Evolutionary conservation across 1,139 yeast genomes (phyloP).

Genomic region (Nakaseomyces kungkrabaensis): DNA sequence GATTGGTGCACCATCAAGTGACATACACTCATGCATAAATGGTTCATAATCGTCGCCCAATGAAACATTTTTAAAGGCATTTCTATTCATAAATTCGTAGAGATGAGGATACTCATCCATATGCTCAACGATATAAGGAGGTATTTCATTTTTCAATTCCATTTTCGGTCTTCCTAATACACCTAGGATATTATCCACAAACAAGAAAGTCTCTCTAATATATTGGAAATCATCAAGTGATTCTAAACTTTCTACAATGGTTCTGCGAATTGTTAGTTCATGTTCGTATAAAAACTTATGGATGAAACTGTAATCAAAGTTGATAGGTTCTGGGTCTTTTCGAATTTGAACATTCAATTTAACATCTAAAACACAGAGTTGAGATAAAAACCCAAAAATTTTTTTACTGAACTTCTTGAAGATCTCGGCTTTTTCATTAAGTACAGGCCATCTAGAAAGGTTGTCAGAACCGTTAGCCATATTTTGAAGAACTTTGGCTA

Average conservation of each 20-base stretch:
- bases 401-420: constrained; percentile 38
- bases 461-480: constrained; percentile 71
- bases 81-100: constrained; percentile 66
- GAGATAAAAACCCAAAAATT: constrained; percentile 40
- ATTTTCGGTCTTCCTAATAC: constrained; percentile 37
- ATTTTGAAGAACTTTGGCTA: constrained; percentile 79
- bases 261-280: constrained; percentile 44
- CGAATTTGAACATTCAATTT: constrained; percentile 12
- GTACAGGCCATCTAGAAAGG: constrained; percentile 51
- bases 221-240: constrained; percentile 19
- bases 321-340: constrained; percentile 9
- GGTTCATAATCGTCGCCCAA: constrained; percentile 30
- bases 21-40: constrained; percentile 52
- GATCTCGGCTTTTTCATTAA: constrained; percentile 36
- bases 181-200: constrained; percentile 29
- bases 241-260: constrained; percentile 27
- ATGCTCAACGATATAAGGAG: constrained; percentile 41
- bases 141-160: constrained; percentile 44
- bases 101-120: constrained; percentile 43
- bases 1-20: constrained; percentile 64
- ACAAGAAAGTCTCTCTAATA: constrained; percentile 16
- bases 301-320: constrained; percentile 44
- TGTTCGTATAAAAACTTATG: constrained; percentile 60
- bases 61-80: constrained; percentile 43
- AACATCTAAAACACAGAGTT: constrained; percentile 23